Base-by-base conservation (phyloP, 2,329 filamentous ascomycete genomes). In the Raffaelea arxii region DNA sequence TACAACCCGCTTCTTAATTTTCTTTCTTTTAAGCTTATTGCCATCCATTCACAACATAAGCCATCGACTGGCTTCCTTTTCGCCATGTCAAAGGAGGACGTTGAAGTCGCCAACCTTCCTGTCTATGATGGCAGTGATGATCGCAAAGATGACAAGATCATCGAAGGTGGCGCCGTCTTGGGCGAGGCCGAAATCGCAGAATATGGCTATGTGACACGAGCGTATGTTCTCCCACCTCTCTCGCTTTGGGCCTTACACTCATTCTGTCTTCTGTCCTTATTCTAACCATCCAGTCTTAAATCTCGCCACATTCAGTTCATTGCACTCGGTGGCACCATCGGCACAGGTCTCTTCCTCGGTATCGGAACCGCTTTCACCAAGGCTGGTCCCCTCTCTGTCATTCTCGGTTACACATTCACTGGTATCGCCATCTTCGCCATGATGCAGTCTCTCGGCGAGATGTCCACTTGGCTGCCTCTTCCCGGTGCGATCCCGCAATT, bases 401-500 rank as follows among this genome's bases (percentile, higher is more conserved):
- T 68, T 12, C 58, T 75, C 39, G 59, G 67, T 49, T 65, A 67
- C 53, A 65, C 65, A 53, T 54, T 62, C 12, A 65, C 73, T 48
- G 62, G 74, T 43, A 62, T 67, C 41, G 63, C 70, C 38, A 53
- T 74, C 55, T 62, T 74, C 47, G 64, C 63, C 53, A 60, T 62
- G 45, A 62, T 69, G 52, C 51, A 55, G 49, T 51, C 47, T 55
- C 72, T 81, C 46, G 71, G 70, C 19, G 75, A 78, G 60, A 75
- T 82, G 65, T 75, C 77, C 21, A 71, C 78, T 25, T 81, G 77
- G 66, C 70, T 83, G 44, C 75, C 78, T 4, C 61, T 80, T 51
- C 66, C 75, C 24, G 71, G 73, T n/a, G 71, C 71, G 5, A 68
- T 75, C 7, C 66, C 70, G 5, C 60, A 71, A 22, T 75, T 73